Conservation (phyloP, 2,329 filamentous ascomycete genomes). For the Colletotrichum sp. region DNA sequence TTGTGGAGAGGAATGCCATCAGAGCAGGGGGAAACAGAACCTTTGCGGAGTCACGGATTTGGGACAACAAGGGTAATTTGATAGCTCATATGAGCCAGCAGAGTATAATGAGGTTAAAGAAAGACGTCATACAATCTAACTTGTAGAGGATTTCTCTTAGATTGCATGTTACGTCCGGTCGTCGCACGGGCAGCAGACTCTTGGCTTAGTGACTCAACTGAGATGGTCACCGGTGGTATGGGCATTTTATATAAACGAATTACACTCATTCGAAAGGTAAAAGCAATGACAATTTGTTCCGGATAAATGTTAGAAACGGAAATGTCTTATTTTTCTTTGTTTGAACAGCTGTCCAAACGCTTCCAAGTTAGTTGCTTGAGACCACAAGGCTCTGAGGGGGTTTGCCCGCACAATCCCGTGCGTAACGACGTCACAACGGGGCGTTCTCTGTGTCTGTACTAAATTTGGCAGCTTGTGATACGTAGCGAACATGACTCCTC, state of each 20-base stretch:
- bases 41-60: neutral
- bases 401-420: neutral
- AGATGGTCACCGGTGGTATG: accelerated
- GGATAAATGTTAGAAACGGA: neutral
- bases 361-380: neutral
- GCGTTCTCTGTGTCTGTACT: neutral
- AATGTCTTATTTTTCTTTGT: too few relatives aligned
- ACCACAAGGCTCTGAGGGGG: accelerated
- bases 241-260: neutral
- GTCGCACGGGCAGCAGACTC: neutral
- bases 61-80: neutral
- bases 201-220: neutral
- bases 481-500: neutral
- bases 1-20: neutral
- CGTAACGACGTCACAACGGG: neutral
- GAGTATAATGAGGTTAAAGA: neutral
- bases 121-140: neutral
- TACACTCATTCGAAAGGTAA: accelerated
- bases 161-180: neutral
- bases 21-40: neutral
- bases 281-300: neutral
- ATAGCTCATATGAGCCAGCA: neutral
- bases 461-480: neutral
- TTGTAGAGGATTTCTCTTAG: neutral
- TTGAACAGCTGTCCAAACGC: too few relatives aligned